phyloP scores from a whole-genome alignment of 257 asterid species.

The Primulina huaijiensis region DNA sequence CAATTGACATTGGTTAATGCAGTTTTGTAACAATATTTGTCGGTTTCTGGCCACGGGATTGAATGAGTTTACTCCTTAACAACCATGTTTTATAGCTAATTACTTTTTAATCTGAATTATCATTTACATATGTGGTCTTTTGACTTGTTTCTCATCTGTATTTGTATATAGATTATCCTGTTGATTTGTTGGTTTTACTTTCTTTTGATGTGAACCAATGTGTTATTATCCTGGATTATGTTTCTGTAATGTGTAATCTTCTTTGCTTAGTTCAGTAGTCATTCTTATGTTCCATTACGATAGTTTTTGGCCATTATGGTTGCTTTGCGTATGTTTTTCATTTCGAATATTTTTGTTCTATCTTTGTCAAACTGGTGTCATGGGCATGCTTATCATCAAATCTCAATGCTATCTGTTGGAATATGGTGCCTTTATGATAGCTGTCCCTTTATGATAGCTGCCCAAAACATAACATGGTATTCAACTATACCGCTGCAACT shows the following conservation, averaged over 20 bases:
- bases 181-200: background rate
- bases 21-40: background rate
- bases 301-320: background rate
- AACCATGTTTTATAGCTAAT: background rate
- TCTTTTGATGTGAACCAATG: background rate
- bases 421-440: background rate
- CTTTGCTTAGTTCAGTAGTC: background rate
- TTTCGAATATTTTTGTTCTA: background rate
- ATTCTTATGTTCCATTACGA: background rate
- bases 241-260: slow-evolving; percentile 7
- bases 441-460: slow-evolving; percentile 5
- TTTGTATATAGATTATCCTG: background rate
- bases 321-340: slow-evolving; percentile 1
- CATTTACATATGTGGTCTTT: background rate
- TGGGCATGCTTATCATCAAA: background rate
- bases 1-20: slow-evolving; percentile 14
- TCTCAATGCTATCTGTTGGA: background rate
- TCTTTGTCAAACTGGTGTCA: background rate
- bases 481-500: background rate
- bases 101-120: too few relatives aligned
- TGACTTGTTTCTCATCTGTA: background rate
- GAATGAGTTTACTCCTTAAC: background rate
- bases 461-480: background rate
- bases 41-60: background rate
- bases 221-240: background rate